phyloP scores from a whole-genome alignment of 306 rosid genomes.

The Pterocarpus macrocarpus region DNA sequence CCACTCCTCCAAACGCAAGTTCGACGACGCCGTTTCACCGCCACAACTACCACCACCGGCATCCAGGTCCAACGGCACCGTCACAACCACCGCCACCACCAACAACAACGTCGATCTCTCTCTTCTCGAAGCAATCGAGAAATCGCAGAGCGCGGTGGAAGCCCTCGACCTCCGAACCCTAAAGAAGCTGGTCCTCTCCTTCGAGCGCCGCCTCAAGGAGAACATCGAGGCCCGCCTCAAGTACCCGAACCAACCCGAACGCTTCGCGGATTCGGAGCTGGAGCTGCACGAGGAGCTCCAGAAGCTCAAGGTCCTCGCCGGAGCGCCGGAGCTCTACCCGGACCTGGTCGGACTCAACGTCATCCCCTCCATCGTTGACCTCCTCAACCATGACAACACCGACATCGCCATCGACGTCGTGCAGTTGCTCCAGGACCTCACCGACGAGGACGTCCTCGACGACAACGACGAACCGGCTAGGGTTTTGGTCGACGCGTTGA shows the following conservation, averaged over 20 bases:
- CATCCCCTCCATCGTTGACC: slow-evolving; percentile 78
- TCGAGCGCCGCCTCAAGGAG: slow-evolving; percentile 90
- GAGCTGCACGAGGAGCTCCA: slow-evolving; percentile 95
- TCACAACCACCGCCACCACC: background rate
- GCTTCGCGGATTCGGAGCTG: slow-evolving; percentile 89
- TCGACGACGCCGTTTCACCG: slow-evolving; percentile 53
- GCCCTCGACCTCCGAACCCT: slow-evolving; percentile 73
- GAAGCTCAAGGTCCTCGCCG: slow-evolving; percentile 84
- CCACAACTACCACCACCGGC: slow-evolving; percentile 5
- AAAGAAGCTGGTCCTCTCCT: slow-evolving; percentile 81
- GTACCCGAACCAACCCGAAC: slow-evolving; percentile 86
- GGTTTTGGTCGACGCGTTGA: slow-evolving; percentile 75
- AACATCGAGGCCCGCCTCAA: slow-evolving; percentile 94
- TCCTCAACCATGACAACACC: slow-evolving; percentile 81
- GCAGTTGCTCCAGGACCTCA: slow-evolving; percentile 81
- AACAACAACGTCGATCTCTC: slow-evolving; percentile 61
- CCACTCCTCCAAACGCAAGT: slow-evolving; percentile 69
- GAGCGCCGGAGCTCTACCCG: slow-evolving; percentile 90
- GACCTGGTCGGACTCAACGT: slow-evolving; percentile 81
- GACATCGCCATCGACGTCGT: slow-evolving; percentile 91
- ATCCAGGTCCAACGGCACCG: slow-evolving; percentile 44
- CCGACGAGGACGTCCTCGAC: slow-evolving; percentile 86
- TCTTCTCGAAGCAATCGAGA: slow-evolving; percentile 85
- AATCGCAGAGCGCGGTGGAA: slow-evolving; percentile 67
- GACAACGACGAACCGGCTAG: slow-evolving; percentile 81